These are phyloP conservation scores for Talaromyces liani DNA, from an alignment of 495 filamentous ascomycete species.

Conservation along the genomic window DNA sequence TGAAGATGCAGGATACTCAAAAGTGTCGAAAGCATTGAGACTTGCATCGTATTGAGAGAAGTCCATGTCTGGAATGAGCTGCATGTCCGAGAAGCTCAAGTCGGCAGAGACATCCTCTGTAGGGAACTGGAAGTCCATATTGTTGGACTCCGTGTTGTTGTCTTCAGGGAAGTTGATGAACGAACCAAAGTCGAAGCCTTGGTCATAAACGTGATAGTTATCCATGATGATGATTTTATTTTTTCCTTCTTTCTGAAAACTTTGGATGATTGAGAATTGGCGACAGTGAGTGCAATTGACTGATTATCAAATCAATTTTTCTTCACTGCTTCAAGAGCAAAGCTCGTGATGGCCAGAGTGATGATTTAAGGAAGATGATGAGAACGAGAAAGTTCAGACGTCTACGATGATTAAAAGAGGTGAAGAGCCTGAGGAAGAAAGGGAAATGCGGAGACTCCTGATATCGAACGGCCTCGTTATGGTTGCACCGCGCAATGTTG, in stretches of 20 bases:
- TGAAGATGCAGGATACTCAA: not conserved
- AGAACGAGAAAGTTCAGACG: not conserved
- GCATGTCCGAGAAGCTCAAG: slow-evolving; percentile 11
- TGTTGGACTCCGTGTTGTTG: slow-evolving; percentile 14
- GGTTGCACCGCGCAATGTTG: not conserved
- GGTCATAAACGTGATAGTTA: slow-evolving; percentile 28
- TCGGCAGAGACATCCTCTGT: slow-evolving; percentile 12
- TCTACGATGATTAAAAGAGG: not conserved
- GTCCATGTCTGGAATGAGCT: not conserved
- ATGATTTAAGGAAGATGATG: not conserved
- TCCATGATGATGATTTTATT: slow-evolving; percentile 11
- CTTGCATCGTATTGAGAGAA: not conserved
- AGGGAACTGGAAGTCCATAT: not conserved
- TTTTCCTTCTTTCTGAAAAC: not conserved
- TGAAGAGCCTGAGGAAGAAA: not conserved
- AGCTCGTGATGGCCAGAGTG: not conserved
- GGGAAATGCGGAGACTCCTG: not conserved
- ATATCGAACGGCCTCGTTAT: not conserved
- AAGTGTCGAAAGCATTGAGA: not conserved
- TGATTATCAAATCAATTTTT: not conserved
- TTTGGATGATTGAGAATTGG: not conserved
- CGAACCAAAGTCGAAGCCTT: slow-evolving; percentile 29
- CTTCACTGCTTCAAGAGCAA: not conserved
- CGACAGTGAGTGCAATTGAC: not conserved
- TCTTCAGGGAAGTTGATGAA: slow-evolving; percentile 18